A percentile compares a stretch with the other conserved stretches of the same genome.
phyloP scores from a whole-genome alignment of 441 rosid genomes.

The Daphne laureola region DNA sequence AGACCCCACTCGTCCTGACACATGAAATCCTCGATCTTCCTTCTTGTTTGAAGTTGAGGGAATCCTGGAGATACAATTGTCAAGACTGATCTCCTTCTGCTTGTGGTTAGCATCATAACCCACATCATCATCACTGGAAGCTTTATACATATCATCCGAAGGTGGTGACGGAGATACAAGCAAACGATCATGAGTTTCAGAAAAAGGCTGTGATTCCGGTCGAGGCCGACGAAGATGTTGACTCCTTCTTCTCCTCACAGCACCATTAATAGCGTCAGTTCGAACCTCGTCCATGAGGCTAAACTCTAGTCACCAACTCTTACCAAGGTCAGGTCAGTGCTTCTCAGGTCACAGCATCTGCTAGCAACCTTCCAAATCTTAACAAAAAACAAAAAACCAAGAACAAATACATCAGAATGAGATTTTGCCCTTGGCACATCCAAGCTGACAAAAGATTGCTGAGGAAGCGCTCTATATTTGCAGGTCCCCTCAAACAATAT shows the following conservation, averaged over 20 bases:
- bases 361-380: conserved; percentile 9
- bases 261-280: conserved; percentile 29
- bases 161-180: conserved; percentile 30
- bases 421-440: too few relatives aligned
- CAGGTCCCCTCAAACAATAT: neutral
- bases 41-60: conserved; percentile 30
- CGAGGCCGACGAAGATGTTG: conserved; percentile 56
- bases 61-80: conserved; percentile 45
- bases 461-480: too few relatives aligned
- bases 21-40: conserved; percentile 31
- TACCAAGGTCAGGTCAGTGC: conserved; percentile 3
- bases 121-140: conserved; percentile 56
- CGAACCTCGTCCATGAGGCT: conserved; percentile 44
- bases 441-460: too few relatives aligned
- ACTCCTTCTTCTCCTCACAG: conserved; percentile 70
- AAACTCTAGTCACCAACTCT: conserved; percentile 12
- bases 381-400: conserved; percentile 1
- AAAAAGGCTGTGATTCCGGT: conserved; percentile 34
- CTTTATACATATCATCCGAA: conserved; percentile 44
- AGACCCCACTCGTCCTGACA: conserved; percentile 24
- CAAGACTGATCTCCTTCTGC: conserved; percentile 68
- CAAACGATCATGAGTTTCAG: conserved; percentile 30
- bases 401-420: too few relatives aligned
- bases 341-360: conserved; percentile 15
- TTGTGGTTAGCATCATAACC: conserved; percentile 41